A percentile compares a stretch with the other conserved stretches of the same genome.
phyloP scores from a whole-genome alignment of 176 grass and related monocot genomes.

The Metroxylon sagu region DNA sequence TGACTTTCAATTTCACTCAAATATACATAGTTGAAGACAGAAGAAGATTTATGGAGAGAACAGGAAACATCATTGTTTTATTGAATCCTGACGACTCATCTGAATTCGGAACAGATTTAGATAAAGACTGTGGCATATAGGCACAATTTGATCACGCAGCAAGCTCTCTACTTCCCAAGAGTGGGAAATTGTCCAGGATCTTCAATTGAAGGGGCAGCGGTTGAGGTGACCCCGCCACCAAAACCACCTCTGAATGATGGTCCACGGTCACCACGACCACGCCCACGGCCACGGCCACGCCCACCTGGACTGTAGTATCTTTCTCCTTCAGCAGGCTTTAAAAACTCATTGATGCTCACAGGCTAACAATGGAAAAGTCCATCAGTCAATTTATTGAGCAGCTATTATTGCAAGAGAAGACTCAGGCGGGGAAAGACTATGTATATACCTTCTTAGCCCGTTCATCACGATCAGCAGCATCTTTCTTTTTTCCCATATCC shows the following conservation, averaged over 20 bases:
- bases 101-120: too few relatives aligned
- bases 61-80: too few relatives aligned
- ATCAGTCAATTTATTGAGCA: too few relatives aligned
- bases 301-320: constrained; percentile 1
- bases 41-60: too few relatives aligned
- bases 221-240: neutral
- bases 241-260: constrained; percentile 4
- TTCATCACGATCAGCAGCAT: constrained; percentile 6
- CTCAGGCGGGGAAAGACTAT: too few relatives aligned
- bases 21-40: too few relatives aligned
- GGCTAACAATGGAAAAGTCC: too few relatives aligned
- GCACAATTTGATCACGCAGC: too few relatives aligned
- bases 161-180: constrained; percentile 2
- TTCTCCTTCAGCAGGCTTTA: constrained; percentile 10
- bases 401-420: too few relatives aligned
- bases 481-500: constrained; percentile 15
- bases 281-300: constrained; percentile 7
- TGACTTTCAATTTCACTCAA: too few relatives aligned
- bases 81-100: too few relatives aligned
- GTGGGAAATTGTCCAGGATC: constrained; percentile 14
- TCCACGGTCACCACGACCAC: neutral
- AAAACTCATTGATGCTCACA: neutral
- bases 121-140: too few relatives aligned
- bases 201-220: constrained; percentile 4
- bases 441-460: constrained; percentile 3